These are phyloP conservation scores for Sordariomycetes sp. DNA, from an alignment of 2,329 filamentous ascomycete genomes.

Conservation along the genomic window DNA sequence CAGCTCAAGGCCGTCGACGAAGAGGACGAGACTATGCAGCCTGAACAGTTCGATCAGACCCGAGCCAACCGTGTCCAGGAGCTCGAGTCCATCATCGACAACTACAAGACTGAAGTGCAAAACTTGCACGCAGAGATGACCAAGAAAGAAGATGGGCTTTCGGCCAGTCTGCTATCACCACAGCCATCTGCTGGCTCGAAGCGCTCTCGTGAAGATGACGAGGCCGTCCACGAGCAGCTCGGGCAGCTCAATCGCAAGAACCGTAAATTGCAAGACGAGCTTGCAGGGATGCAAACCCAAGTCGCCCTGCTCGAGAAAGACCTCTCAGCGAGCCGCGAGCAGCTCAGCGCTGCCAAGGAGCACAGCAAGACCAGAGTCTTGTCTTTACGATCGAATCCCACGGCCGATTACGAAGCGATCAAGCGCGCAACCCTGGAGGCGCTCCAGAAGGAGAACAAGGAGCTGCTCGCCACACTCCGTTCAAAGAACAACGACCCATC, in stretches of 20 bases:
- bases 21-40: slow-evolving; percentile 80
- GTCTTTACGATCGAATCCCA: slow-evolving; percentile 85
- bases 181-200: slow-evolving; percentile 46
- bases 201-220: slow-evolving; percentile 52
- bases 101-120: slow-evolving; percentile 76
- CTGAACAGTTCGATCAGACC: slow-evolving; percentile 67
- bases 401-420: slow-evolving; percentile 73
- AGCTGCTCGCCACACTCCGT: slow-evolving; percentile 66
- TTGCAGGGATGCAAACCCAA: slow-evolving; percentile 60
- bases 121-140: slow-evolving; percentile 54
- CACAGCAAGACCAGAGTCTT: slow-evolving; percentile 74
- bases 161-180: slow-evolving; percentile 19
- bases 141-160: not conserved
- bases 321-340: slow-evolving; percentile 60
- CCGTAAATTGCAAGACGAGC: slow-evolving; percentile 71
- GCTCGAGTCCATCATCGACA: slow-evolving; percentile 76
- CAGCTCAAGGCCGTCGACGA: slow-evolving; percentile 83
- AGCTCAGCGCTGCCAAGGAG: slow-evolving; percentile 57
- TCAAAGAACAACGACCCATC: slow-evolving; percentile 26
- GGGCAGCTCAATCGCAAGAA: slow-evolving; percentile 83
- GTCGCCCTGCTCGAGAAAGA: slow-evolving; percentile 67
- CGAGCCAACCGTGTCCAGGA: slow-evolving; percentile 68
- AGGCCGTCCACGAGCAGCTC: slow-evolving; percentile 59
- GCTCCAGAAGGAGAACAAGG: slow-evolving; percentile 74
- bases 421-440: slow-evolving; percentile 72